phyloP scores from a whole-genome alignment of 2,329 filamentous ascomycete species.

The Colletotrichum somersetense region DNA sequence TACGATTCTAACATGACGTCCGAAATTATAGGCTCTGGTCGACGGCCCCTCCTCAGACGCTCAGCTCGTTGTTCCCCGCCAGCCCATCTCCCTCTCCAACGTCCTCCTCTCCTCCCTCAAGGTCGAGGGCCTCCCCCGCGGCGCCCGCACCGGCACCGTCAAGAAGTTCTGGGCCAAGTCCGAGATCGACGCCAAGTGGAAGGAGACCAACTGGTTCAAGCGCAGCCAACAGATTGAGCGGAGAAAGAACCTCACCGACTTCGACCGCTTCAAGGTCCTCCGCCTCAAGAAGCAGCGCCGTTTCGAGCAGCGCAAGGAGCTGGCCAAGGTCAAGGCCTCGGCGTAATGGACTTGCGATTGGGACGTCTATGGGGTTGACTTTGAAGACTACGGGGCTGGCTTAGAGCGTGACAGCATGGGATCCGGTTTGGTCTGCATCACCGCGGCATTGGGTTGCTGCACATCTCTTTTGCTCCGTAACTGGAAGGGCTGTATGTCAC shows the following conservation, averaged over 20 bases:
- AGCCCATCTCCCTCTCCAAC: slow-evolving; percentile 84
- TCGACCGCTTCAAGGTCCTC: slow-evolving; percentile 99
- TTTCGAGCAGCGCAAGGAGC: slow-evolving; percentile 97
- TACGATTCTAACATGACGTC: slow-evolving; percentile 17
- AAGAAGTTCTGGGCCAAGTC: slow-evolving; percentile 92
- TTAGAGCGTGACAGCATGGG: slow-evolving; percentile 48
- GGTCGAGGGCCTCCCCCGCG: slow-evolving; percentile 87
- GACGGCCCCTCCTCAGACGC: slow-evolving; percentile 91
- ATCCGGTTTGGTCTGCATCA: slow-evolving; percentile 59
- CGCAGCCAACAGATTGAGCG: slow-evolving; percentile 87
- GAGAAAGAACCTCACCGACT: slow-evolving; percentile 94
- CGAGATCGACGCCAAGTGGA: slow-evolving; percentile 94
- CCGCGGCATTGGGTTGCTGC: slow-evolving; percentile 68
- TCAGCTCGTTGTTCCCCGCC: slow-evolving; percentile 85
- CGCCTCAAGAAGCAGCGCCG: slow-evolving; percentile 99
- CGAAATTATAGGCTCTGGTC: slow-evolving; percentile 81
- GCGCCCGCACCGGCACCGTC: slow-evolving; percentile 83
- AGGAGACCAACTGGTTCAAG: slow-evolving; percentile 93
- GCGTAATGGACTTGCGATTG: slow-evolving; percentile 66
- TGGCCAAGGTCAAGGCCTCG: slow-evolving; percentile 90
- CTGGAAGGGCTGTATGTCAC: slow-evolving; percentile 75
- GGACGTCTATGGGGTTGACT: slow-evolving; percentile 40
- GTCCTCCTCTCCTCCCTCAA: slow-evolving; percentile 91
- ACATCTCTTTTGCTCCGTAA: slow-evolving; percentile 68
- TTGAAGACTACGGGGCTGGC: slow-evolving; percentile 42